A percentile compares a stretch with the other conserved stretches of the same genome.
These are phyloP conservation scores for Hordeum pubiflorum DNA, from an alignment of 202 grass and related monocot species.

Conservation along the genomic window DNA sequence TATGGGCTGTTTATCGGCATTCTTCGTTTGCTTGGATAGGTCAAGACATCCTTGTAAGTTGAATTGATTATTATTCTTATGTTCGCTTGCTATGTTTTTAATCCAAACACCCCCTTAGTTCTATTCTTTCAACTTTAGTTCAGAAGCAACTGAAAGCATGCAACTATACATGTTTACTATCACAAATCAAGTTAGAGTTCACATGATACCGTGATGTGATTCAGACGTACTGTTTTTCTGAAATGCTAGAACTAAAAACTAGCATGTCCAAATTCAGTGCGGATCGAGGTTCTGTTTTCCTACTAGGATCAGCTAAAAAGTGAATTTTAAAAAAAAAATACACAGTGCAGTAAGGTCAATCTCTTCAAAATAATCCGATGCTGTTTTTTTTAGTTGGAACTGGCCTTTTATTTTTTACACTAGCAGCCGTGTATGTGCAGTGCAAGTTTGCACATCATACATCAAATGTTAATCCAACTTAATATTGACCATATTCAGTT, in stretches of 20 bases:
- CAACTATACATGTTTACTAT: background rate
- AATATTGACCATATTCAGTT: background rate
- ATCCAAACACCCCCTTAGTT: background rate
- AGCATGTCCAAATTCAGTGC: background rate
- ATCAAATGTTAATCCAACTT: background rate
- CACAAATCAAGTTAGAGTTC: background rate
- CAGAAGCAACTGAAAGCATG: background rate
- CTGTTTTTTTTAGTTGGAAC: background rate
- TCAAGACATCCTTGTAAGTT: constrained; percentile 91
- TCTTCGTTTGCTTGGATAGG: constrained; percentile 84
- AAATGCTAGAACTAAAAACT: background rate
- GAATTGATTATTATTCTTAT: background rate
- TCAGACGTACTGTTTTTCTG: background rate
- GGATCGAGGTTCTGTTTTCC: background rate
- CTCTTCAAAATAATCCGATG: background rate
- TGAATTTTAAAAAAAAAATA: constrained; percentile 17
- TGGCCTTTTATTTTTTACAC: background rate
- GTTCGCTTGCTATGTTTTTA: background rate
- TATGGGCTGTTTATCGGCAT: constrained; percentile 78
- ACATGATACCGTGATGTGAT: background rate
- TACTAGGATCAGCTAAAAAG: background rate
- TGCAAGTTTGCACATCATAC: background rate
- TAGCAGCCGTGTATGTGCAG: background rate
- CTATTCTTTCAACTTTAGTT: background rate
- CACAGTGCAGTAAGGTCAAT: background rate